Base-by-base conservation (phyloP, 768 basidiomycete species). In the Leccinum barrowsii region DNA sequence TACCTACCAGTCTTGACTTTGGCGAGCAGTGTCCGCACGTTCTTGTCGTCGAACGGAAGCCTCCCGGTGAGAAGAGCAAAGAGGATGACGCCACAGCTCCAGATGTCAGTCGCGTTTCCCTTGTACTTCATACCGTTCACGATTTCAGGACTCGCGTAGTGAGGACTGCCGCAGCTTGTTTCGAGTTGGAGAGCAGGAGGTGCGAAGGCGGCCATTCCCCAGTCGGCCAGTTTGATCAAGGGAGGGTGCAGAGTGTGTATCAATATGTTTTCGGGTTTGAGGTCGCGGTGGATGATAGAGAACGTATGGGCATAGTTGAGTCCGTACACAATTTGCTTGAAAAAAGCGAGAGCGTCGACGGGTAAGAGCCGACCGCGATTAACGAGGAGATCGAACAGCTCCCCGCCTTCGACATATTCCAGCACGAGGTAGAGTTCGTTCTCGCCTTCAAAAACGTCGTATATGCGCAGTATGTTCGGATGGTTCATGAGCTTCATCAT, bases 401-500 rank as follows among this genome's bases (percentile, higher is more conserved):
- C 96, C 62, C 96, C 96, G 30, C 95, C 94, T 73, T 94, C 87
- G 52, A 98, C 89, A 69, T 95, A 98, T 75, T 98, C 96, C 53
- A 98, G 82, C 34, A 98, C 87, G 32, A 98, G 85, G 74, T 89
- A 97, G 44, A 98, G 86, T 64, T 96, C 92, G 67, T 83, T 87
- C 44, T 90, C 86, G 69, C 92, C 90, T 75, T 98, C 94, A 74
- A 90, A 97, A 55, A 98, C 95, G 69, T 98, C 95, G 74, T 92
- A 94, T 42, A 98, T 87, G 60, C 89, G 86, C 79, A 98, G 85
- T 66, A 98, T 93, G 74, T 97, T 97, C 2, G 94, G 95, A 70
- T 98, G 95, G 68, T 95, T 92, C 87, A 98, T 94, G 65, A 98
- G 88, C 73, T 98, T 98, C 95, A 98, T 96, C 87, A 98, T 94